Conservation (phyloP, 177 flowering plant species). For the Vitis hybrid region DNA sequence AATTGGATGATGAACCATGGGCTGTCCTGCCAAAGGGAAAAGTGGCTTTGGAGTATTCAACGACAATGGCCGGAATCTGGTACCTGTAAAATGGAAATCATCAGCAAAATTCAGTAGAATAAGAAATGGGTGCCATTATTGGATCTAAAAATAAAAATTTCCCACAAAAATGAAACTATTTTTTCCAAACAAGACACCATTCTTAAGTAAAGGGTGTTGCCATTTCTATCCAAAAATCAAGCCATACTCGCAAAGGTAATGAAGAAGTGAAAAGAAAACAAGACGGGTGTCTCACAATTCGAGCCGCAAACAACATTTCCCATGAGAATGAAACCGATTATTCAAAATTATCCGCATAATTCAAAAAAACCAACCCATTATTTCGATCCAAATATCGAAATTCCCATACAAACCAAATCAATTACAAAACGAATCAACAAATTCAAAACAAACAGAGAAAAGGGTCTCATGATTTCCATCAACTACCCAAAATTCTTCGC, state of each 20-base stretch:
- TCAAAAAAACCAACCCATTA: too few species aligned
- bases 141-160: neutral
- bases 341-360: too few species aligned
- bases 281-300: neutral
- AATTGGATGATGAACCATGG: constrained; percentile 83
- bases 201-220: too few species aligned
- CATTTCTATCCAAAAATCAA: too few species aligned
- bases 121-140: neutral
- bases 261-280: neutral
- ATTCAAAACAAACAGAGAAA: neutral
- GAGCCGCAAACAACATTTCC: neutral
- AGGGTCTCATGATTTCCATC: neutral
- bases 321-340: neutral
- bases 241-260: neutral
- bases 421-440: neutral
- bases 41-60: constrained; percentile 75
- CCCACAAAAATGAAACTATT: neutral
- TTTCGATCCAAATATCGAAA: too few species aligned
- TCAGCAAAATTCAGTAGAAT: neutral
- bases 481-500: neutral
- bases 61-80: constrained; percentile 70
- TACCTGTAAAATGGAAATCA: constrained; percentile 39
- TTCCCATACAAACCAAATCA: too few species aligned
- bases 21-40: constrained; percentile 72
- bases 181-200: too few species aligned